Evolutionary conservation across 202 grass and related monocot genomes (phyloP), one percentile per base, ranked within the genome.

Genomic region (Carex sylvatica): DNA sequence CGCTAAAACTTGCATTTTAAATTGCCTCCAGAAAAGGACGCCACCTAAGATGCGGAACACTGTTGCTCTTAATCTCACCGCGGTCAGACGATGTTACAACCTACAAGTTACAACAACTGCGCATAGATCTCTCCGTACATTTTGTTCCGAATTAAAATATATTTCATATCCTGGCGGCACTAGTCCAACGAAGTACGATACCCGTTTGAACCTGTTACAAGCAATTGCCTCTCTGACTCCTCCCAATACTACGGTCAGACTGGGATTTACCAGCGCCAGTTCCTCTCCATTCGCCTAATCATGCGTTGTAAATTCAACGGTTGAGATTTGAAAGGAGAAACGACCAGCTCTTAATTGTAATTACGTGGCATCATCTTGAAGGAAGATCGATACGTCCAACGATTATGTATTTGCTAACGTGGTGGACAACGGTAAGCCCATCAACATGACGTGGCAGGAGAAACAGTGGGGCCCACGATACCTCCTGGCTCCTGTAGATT

Each of bases 361-460:
- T 35, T 31, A 77, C 52, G 26, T 58, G 74, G 74, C 24, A 77
- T 11, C 6, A 31, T 72, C n/a, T 23, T 7, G 0, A 49, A 13
- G n/a, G 0, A 42, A 19, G 1, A 47, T 47, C n/a, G 38, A 23
- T 71, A 0, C n/a, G 1, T 46, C 68, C n/a, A 20, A 70, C 38
- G 67, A 23, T 13, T 46, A 22, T 20, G 19, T 47, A 71, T 71
- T 20, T 9, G 10, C 68, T 1, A 38, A 62, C 68, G 19, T 49
- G 68, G 38, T 49, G 40, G 6, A 19, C 3, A 23, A 70, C 1
- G 22, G 3, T n/a, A 56, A 26, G 51, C 36, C 51, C 35, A 51
- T 28, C 9, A 4, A 13, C n/a, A 53, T 82, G 79, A 68, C 61
- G 79, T 65, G 81, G 44, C 72, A 75, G 23, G 42, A 31, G 49